Percentiles rank a stretch among this genome's conserved stretches.
Conservation (phyloP, 2,329 filamentous ascomycete genomes). For the Trichoderma harzianum region DNA sequence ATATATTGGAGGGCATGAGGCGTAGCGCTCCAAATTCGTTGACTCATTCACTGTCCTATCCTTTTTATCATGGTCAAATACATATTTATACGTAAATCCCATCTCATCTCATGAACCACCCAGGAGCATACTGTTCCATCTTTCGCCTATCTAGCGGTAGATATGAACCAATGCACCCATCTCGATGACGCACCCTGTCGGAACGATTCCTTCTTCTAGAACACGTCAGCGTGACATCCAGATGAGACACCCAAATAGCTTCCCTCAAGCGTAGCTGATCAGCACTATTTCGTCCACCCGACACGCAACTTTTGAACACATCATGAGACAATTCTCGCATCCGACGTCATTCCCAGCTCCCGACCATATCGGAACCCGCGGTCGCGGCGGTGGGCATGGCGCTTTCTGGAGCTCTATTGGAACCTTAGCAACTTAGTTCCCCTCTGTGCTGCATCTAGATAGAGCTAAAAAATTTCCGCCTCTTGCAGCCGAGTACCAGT, state of each 20-base stretch:
- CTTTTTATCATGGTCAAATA: background rate
- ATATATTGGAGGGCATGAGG: background rate
- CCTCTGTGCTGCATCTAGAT: background rate
- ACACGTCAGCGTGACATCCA: background rate
- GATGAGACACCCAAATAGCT: background rate
- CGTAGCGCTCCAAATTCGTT: background rate
- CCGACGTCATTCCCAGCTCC: background rate
- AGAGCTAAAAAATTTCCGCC: background rate
- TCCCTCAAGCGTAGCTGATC: background rate
- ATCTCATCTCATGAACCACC: background rate
- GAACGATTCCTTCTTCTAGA: background rate
- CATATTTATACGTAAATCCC: background rate
- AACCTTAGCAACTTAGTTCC: background rate
- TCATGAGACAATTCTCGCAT: background rate
- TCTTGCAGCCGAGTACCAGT: slow-evolving; percentile 1
- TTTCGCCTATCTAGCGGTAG: background rate
- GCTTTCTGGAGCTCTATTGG: slow-evolving; percentile 1
- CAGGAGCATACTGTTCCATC: background rate
- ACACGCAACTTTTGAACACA: background rate
- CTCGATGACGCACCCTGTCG: background rate
- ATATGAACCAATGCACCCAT: background rate
- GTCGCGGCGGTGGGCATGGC: background rate
- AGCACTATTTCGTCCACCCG: background rate
- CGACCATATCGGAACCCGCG: slow-evolving; percentile 3
- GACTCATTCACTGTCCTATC: background rate